A percentile compares a stretch with the other conserved stretches of the same genome.
phyloP scores from a whole-genome alignment of 2,329 filamentous ascomycete genomes.

The Thelonectria olida region DNA sequence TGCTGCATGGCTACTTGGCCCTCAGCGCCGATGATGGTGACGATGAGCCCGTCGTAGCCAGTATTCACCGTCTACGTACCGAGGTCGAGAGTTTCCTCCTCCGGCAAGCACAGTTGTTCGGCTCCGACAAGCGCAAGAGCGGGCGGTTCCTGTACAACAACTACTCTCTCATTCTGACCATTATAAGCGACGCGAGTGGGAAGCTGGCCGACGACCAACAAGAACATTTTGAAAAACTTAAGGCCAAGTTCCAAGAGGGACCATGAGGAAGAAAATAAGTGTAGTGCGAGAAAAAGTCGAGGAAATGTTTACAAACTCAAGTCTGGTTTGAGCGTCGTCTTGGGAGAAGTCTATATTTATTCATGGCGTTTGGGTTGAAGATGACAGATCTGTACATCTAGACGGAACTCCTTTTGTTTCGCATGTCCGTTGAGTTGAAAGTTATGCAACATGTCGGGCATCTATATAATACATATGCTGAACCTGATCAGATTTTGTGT shows the following conservation, averaged over 20 bases:
- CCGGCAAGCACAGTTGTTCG: constrained; percentile 78
- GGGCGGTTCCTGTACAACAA: constrained; percentile 95
- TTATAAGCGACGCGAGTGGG: constrained; percentile 81
- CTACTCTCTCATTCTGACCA: constrained; percentile 92
- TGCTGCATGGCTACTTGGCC: constrained; percentile 83
- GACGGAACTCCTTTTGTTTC: constrained; percentile 17
- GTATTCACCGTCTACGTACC: constrained; percentile 76
- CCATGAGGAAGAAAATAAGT: constrained; percentile 18
- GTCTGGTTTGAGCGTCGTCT: constrained; percentile 26
- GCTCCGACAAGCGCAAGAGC: constrained; percentile 78
- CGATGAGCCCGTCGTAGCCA: constrained; percentile 89
- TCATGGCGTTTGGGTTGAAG: constrained; percentile 37
- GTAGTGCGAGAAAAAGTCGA: neutral
- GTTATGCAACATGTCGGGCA: neutral
- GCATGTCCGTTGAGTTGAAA: neutral
- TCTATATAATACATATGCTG: constrained; percentile 8
- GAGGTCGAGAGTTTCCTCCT: constrained; percentile 87
- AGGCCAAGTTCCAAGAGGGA: constrained; percentile 63
- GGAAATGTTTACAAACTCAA: constrained; percentile 8
- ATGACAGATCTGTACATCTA: constrained; percentile 23
- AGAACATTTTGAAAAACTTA: constrained; percentile 76
- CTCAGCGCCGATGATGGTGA: constrained; percentile 92
- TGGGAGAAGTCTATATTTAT: constrained; percentile 23
- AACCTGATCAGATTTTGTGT: neutral
- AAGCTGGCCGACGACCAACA: constrained; percentile 80